Conservation (phyloP, 164 flowering plant genomes). For the Aristolochia californica region DNA sequence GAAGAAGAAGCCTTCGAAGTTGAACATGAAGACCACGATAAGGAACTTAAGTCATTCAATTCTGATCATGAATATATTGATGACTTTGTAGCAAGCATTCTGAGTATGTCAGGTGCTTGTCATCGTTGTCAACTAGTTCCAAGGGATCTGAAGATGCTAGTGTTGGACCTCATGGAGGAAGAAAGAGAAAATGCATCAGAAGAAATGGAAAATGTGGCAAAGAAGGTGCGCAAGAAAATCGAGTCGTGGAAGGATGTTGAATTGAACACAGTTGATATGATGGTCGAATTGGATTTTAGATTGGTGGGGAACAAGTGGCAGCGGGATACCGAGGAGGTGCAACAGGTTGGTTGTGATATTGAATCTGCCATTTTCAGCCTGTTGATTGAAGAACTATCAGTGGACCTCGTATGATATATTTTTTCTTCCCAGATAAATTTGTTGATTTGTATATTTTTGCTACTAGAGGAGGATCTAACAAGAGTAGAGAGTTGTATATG, state of each 20-base stretch:
- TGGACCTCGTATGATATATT: constrained; percentile 26
- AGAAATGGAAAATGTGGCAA: constrained; percentile 17
- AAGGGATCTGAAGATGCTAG: constrained; percentile 38
- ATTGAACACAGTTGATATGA: constrained; percentile 64
- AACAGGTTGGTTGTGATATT: constrained; percentile 27
- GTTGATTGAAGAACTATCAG: constrained; percentile 49
- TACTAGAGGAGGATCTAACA: neutral
- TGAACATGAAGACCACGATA: constrained; percentile 5
- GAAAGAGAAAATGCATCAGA: constrained; percentile 7
- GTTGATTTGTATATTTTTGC: neutral
- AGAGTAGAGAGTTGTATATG: too few relatives aligned
- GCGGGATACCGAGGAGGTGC: constrained; percentile 24
- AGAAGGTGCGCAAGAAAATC: constrained; percentile 43
- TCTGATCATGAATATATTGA: neutral
- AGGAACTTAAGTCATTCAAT: neutral
- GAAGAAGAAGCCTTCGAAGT: constrained; percentile 24
- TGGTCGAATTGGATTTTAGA: constrained; percentile 63
- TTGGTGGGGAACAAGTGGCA: constrained; percentile 42
- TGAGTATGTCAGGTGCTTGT: constrained; percentile 12
- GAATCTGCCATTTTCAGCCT: constrained; percentile 41
- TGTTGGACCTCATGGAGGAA: constrained; percentile 54
- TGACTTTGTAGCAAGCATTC: constrained; percentile 17
- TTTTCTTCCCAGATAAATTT: neutral
- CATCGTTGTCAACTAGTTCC: constrained; percentile 16
- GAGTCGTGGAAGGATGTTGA: constrained; percentile 59